Evolutionary conservation across 306 rosid genomes (phyloP), one percentile per base, ranked within the genome.

Genomic region (Lupinus albus): DNA sequence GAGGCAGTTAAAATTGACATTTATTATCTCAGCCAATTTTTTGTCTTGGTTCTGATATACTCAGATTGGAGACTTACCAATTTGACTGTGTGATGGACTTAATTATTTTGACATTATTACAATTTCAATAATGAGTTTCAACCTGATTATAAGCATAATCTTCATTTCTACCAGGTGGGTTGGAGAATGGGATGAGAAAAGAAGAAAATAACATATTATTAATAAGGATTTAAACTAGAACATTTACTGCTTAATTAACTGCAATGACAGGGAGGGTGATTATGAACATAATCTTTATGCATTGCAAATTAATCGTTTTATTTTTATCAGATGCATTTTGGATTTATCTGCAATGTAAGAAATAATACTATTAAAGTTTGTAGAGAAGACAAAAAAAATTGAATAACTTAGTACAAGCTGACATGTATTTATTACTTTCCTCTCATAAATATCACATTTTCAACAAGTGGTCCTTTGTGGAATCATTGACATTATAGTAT

Each of bases 21-120:
- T 85, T 78, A 85, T 70, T 72, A 44, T 44, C 84, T 68, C 64
- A 70, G 64, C 75, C 72, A 69, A 64, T 71, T 78, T 69, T 69
- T 72, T 76, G 74, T 64, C 73, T 59, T 56, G 15, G 68, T 67
- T 63, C 42, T 61, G 49, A 51, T n/a, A 17, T 16, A 55, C 18
- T 56, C 64, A 46, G 16, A 17, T 16, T 55, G 32, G 25, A 57
- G 41, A 51, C 55, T 41, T 16, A 61, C 33, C 39, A 14, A 13
- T 76, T 80, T 83, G 86, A 78, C 82, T 70, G 46, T 41, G 12
- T 17, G 8, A 25, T 62, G 52, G 78, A 48, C 61, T 44, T 61
- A n/a, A 45, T 41, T 50, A n/a, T 42, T 48, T 14, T 14, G 14
- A 28, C 30, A 25, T 25, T 25, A 55, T 7, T 62, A 8, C 44